Conservation (phyloP, 2,329 filamentous ascomycete species). For the Pseudopyricularia javanii region DNA sequence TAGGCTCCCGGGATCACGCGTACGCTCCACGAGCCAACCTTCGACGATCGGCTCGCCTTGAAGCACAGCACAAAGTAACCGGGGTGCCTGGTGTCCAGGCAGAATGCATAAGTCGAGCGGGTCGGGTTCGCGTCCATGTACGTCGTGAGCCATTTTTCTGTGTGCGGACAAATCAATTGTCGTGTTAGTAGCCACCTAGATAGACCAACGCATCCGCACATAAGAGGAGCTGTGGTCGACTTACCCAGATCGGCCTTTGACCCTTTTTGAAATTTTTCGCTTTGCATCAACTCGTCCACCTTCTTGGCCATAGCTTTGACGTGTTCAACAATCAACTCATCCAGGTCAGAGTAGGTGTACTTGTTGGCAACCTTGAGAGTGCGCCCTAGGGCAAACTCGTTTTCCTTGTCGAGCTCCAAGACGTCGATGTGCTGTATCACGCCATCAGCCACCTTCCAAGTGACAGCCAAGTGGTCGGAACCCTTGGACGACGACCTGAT, state of each 20-base stretch:
- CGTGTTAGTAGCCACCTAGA: no score
- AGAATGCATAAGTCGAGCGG: conserved; percentile 90
- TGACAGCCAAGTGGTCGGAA: conserved; percentile 87
- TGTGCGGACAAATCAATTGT: neutral
- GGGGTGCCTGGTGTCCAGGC: conserved; percentile 80
- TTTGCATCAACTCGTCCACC: conserved; percentile 87
- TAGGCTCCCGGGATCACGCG: conserved; percentile 89
- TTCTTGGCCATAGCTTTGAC: conserved; percentile 97
- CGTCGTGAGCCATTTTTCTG: conserved; percentile 90
- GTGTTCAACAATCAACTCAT: conserved; percentile 93
- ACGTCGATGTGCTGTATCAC: conserved; percentile 99
- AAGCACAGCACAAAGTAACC: conserved; percentile 96
- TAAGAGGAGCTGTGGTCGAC: conserved; percentile 19
- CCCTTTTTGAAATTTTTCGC: conserved; percentile 85
- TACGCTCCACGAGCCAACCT: conserved; percentile 68
- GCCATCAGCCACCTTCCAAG: conserved; percentile 93
- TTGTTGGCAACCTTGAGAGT: conserved; percentile 76
- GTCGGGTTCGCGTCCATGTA: conserved; percentile 95
- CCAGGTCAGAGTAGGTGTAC: conserved; percentile 88
- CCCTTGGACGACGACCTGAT: conserved; percentile 94
- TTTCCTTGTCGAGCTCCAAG: conserved; percentile 91
- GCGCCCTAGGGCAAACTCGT: conserved; percentile 85
- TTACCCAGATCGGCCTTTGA: conserved; percentile 75
- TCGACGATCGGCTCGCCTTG: conserved; percentile 71
- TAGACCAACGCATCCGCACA: no score